phyloP scores from a whole-genome alignment of 192 early-diverging fungal species.

The Backusella tarrabulga region DNA sequence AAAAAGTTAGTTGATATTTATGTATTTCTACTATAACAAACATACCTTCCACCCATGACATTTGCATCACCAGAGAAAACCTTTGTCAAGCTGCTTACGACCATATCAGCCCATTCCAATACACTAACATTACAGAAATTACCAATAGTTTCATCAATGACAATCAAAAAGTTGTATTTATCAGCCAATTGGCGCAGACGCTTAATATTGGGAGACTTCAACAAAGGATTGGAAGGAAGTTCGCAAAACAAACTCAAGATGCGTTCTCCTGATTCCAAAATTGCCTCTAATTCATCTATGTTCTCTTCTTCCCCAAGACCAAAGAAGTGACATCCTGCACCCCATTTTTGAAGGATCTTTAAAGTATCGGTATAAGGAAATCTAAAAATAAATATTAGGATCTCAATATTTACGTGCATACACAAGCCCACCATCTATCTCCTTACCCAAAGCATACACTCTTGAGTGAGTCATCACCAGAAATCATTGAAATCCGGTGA shows the following conservation, averaged over 20 bases:
- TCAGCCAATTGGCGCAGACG: conserved; percentile 76
- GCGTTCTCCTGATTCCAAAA: conserved; percentile 59
- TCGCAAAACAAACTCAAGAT: conserved; percentile 89
- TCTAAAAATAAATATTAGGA: conserved; percentile 27
- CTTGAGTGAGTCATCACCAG: conserved; percentile 54
- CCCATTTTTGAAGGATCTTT: conserved; percentile 96
- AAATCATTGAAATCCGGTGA: conserved; percentile 59
- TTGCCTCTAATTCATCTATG: conserved; percentile 67
- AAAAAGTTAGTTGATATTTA: not conserved
- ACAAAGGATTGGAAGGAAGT: conserved; percentile 92
- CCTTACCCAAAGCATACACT: conserved; percentile 88
- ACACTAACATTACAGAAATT: conserved; percentile 89
- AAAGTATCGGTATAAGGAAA: conserved; percentile 97
- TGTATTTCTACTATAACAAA: not conserved
- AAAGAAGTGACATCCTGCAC: conserved; percentile 83
- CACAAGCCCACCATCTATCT: not conserved
- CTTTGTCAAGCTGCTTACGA: conserved; percentile 92
- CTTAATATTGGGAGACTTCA: conserved; percentile 77
- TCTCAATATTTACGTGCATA: not conserved
- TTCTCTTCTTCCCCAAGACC: conserved; percentile 80
- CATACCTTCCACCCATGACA: conserved; percentile 94
- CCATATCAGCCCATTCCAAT: conserved; percentile 78
- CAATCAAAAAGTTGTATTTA: conserved; percentile 70
- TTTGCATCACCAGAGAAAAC: conserved; percentile 95
- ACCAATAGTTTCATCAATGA: conserved; percentile 95